Percentiles rank a stretch among this genome's conserved stretches.
These are phyloP conservation scores for Histomonas meleagridis DNA, from an alignment of 208 protist genomes.

Conservation along the genomic window DNA sequence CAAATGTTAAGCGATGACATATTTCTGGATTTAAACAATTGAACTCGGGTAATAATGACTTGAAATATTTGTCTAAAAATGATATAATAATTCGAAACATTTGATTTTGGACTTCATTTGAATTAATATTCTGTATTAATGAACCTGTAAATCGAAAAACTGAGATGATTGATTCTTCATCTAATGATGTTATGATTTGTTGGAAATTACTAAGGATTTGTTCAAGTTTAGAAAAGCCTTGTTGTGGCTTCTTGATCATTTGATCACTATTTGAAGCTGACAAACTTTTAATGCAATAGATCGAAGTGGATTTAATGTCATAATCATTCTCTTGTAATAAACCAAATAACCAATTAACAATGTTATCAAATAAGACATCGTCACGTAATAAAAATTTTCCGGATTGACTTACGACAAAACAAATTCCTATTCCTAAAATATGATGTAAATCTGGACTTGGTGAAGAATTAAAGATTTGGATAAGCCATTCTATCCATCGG, in stretches of 20 bases:
- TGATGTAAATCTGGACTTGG: background rate
- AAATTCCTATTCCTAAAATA: background rate
- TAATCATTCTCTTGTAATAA: background rate
- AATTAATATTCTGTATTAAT: background rate
- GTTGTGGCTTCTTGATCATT: background rate
- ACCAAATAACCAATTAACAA: background rate
- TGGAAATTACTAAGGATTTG: background rate
- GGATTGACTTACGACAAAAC: background rate
- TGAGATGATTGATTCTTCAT: background rate
- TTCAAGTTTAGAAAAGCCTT: background rate
- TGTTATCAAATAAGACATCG: background rate
- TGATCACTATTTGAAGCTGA: background rate
- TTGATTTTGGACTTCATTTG: background rate
- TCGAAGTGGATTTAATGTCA: background rate
- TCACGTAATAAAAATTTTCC: background rate
- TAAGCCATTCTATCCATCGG: background rate
- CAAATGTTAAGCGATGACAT: background rate
- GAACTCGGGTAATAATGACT: background rate
- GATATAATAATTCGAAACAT: background rate
- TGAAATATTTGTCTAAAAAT: background rate
- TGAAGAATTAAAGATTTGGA: background rate
- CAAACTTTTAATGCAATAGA: background rate
- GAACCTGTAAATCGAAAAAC: background rate
- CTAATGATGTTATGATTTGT: background rate
- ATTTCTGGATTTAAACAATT: background rate